Evolutionary conservation across 2,329 filamentous ascomycete genomes (phyloP).

Genomic region (Colletotrichum tamarilloi): DNA sequence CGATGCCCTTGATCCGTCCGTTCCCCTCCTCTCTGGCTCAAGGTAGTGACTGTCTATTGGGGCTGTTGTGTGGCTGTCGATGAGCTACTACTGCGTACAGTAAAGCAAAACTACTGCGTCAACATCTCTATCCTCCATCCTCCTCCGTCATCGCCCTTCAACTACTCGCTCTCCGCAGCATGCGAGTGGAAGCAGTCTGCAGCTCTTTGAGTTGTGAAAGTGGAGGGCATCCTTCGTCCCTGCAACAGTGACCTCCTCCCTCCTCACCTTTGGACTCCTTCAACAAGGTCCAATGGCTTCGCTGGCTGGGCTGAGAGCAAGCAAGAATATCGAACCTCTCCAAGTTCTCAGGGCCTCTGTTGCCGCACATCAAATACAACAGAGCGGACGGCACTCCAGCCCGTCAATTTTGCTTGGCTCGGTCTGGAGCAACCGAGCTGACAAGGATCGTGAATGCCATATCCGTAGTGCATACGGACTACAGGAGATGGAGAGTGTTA

Average conservation of each 20-base stretch:
- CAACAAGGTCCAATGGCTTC: background rate
- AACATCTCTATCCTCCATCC: background rate
- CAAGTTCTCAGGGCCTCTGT: background rate
- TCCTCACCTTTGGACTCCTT: background rate
- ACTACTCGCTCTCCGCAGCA: background rate
- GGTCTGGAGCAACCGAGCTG: constrained; percentile 25
- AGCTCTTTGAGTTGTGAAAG: background rate
- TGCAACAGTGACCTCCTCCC: background rate
- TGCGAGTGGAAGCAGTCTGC: background rate
- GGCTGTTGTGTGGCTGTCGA: background rate
- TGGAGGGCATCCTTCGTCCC: background rate
- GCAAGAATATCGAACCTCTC: background rate
- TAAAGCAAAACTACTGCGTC: background rate
- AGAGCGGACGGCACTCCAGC: background rate
- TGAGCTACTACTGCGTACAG: background rate
- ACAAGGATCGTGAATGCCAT: constrained; percentile 7
- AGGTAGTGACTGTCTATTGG: background rate
- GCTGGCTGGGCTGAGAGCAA: background rate
- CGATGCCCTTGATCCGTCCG: constrained; percentile 22
- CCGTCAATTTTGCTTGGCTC: constrained; percentile 1
- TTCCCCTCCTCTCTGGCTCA: background rate
- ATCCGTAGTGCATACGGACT: background rate
- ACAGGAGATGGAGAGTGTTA: background rate
- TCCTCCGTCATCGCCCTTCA: background rate
- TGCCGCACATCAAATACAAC: constrained; percentile 5